Conservation (phyloP, 1,284 basidiomycete species). For the Trametes pubescens region DNA sequence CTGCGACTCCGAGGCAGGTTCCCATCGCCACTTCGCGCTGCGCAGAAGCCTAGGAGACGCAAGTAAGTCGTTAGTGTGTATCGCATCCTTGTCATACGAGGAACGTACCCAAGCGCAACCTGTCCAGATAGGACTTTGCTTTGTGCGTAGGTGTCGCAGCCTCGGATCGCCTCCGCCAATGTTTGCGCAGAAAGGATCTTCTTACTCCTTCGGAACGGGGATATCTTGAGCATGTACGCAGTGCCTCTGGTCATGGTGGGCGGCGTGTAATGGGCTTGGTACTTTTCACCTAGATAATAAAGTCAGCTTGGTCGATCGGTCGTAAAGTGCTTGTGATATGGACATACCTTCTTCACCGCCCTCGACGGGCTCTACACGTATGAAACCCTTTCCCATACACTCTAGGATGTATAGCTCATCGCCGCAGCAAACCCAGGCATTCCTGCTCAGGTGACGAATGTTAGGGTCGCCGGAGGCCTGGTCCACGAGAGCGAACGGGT, state of each 20-base stretch:
- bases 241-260: constrained; percentile 55
- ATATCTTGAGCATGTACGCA: constrained; percentile 54
- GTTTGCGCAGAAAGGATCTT: constrained; percentile 60
- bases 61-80: neutral
- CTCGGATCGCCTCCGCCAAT: constrained; percentile 66
- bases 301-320: constrained; percentile 34
- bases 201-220: constrained; percentile 63
- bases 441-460: constrained; percentile 55
- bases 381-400: constrained; percentile 76
- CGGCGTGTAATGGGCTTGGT: constrained; percentile 63
- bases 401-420: constrained; percentile 80
- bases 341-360: constrained; percentile 48
- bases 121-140: constrained; percentile 61
- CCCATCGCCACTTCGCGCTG: constrained; percentile 77
- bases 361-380: constrained; percentile 68
- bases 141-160: constrained; percentile 72
- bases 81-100: neutral
- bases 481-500: constrained; percentile 75
- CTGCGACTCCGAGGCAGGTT: constrained; percentile 74
- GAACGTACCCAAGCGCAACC: constrained; percentile 55
- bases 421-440: constrained; percentile 89
- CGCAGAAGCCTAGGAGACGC: constrained; percentile 60
- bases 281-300: constrained; percentile 39
- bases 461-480: constrained; percentile 62
- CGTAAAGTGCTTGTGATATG: neutral